Evolutionary conservation across 306 rosid species (phyloP), one percentile per base, ranked within the genome.

Genomic region (Malus sylvestris): DNA sequence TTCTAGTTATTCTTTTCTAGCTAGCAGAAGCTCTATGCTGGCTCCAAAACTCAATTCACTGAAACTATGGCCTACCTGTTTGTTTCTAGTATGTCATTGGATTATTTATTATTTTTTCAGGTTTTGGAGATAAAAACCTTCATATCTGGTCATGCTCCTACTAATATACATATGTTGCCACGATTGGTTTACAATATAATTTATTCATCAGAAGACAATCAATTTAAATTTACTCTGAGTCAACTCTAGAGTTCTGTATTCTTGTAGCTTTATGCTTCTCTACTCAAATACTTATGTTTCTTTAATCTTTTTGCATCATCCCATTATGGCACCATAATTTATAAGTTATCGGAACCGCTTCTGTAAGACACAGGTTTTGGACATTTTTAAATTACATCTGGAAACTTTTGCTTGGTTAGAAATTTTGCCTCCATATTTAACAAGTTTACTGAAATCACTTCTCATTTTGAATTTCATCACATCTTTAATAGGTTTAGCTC

Each of bases 401-500:
- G 46, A 70, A 69, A 69, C 30, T 29, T 42, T 16, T 30, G 63
- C 40, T n/a, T 55, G 67, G 35, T 52, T 60, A 18, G 19, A 30
- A 30, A 13, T 71, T 4, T 71, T 71, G 64, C 75, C 38, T 53
- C 22, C 27, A 33, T n/a, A 2, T 33, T 71, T n/a, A 18, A 55
- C 49, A 53, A 32, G 61, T 29, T 29, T 29, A 14, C 55, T 51
- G 7, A 55, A 71, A n/a, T 22, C 52, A 22, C 53, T 35, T 72
- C 23, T 20, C 4, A 4, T 13, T 38, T 73, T 45, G 49, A 45
- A 46, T 63, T 74, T 12, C 9, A 30, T 61, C 60, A 62, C 5
- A 62, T 51, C 78, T 83, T 63, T 68, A 81, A 60, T 76, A 93
- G 98, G 88, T 93, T 91, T 88, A 88, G 93, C 87, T 72, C 88